These are phyloP conservation scores for Komagataella phaffii DNA, from an alignment of 805 yeast species.

Conservation along the genomic window DNA sequence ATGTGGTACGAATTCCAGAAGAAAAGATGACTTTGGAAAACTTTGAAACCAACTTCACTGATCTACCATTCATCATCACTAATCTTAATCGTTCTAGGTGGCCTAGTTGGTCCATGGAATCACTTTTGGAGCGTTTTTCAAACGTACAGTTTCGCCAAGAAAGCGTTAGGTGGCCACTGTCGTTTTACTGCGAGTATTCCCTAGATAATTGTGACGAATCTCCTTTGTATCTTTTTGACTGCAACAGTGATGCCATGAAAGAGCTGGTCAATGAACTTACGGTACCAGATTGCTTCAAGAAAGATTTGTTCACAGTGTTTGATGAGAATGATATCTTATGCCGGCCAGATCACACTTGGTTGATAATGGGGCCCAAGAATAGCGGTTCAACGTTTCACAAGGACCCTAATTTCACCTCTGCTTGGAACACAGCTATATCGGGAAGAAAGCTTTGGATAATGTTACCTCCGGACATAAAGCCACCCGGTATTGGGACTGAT, in stretches of 20 bases:
- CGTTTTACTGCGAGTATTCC: slow-evolving; percentile 48
- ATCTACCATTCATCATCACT: slow-evolving; percentile 53
- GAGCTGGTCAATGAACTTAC: slow-evolving; percentile 37
- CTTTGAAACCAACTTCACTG: slow-evolving; percentile 32
- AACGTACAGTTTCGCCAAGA: slow-evolving; percentile 67
- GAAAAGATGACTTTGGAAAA: slow-evolving; percentile 22
- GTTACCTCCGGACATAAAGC: slow-evolving; percentile 65
- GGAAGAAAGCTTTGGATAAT: slow-evolving; percentile 82
- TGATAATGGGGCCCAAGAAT: slow-evolving; percentile 70
- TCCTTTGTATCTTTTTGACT: slow-evolving; percentile 79
- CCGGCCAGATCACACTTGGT: slow-evolving; percentile 89
- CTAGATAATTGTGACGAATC: slow-evolving; percentile 58
- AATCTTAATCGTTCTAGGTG: slow-evolving; percentile 26
- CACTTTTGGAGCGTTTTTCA: slow-evolving; percentile 40
- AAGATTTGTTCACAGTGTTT: slow-evolving; percentile 52
- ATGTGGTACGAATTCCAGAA: slow-evolving; percentile 43
- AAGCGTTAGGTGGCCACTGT: slow-evolving; percentile 66
- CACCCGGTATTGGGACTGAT: slow-evolving; percentile 80
- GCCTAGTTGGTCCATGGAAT: slow-evolving; percentile 53
- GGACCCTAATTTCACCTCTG: slow-evolving; percentile 83
- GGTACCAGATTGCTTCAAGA: slow-evolving; percentile 38
- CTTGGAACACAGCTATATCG: slow-evolving; percentile 73
- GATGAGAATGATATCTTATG: slow-evolving; percentile 23
- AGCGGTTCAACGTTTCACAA: slow-evolving; percentile 89
- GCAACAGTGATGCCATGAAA: slow-evolving; percentile 56